A percentile compares a stretch with the other conserved stretches of the same genome.
Evolutionary conservation across 164 flowering plant genomes (phyloP).

Genomic region (Magnolia sinica): DNA sequence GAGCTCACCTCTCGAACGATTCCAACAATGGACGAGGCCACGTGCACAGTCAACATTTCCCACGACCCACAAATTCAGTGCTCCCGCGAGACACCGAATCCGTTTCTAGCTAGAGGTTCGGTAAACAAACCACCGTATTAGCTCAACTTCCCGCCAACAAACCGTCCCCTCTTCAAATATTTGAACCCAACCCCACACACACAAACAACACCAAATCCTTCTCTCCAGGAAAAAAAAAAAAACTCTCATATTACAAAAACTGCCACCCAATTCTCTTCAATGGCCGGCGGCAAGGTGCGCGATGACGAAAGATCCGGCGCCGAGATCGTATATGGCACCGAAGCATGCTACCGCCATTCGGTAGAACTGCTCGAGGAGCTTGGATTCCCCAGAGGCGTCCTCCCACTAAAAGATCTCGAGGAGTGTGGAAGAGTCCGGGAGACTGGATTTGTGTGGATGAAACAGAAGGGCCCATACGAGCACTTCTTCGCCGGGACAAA

Average conservation of each 20-base stretch:
- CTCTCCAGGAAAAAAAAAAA: not conserved
- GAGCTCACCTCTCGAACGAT: no score
- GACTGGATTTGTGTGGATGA: conserved; percentile 97
- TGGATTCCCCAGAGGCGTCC: conserved; percentile 78
- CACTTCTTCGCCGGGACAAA: conserved; percentile 60
- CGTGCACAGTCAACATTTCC: no score
- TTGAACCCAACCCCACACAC: not conserved
- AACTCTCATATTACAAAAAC: not conserved
- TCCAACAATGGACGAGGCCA: no score
- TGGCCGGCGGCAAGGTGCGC: conserved; percentile 10
- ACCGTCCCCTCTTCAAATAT: conserved; percentile 12
- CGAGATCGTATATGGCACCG: conserved; percentile 65
- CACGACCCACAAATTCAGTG: not conserved
- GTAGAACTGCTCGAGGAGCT: conserved; percentile 62
- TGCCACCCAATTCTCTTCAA: not conserved
- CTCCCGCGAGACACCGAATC: not conserved
- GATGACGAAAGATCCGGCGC: conserved; percentile 47
- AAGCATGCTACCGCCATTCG: conserved; percentile 57
- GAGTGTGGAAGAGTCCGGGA: conserved; percentile 76
- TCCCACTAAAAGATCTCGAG: conserved; percentile 63
- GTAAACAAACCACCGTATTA: conserved; percentile 20
- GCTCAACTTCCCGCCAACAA: conserved; percentile 26
- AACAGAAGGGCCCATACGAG: conserved; percentile 62
- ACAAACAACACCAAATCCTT: no score
- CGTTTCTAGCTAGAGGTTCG: conserved; percentile 11